These are phyloP conservation scores for Clavispora santaluciae DNA, from an alignment of 805 yeast species.

Conservation along the genomic window DNA sequence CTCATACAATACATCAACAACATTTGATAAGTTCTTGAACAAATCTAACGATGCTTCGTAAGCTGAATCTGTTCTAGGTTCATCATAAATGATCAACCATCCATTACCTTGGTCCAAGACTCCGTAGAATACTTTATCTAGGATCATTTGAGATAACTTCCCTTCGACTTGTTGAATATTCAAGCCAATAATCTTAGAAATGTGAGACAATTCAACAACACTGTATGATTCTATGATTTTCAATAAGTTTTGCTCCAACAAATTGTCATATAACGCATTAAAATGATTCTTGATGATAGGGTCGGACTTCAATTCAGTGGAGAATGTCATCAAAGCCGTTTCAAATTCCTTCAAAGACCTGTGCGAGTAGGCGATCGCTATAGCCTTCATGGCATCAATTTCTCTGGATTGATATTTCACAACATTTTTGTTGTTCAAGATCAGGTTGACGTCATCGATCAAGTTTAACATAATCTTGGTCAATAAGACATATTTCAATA, in stretches of 20 bases:
- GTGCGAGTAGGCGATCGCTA: constrained; percentile 83
- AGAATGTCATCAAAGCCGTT: constrained; percentile 66
- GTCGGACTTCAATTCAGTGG: constrained; percentile 75
- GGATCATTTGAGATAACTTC: constrained; percentile 91
- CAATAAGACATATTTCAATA: constrained; percentile 86
- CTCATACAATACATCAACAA: constrained; percentile 87
- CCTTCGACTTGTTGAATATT: constrained; percentile 88
- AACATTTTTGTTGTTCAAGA: constrained; percentile 65
- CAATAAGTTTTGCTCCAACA: constrained; percentile 87
- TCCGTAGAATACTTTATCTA: constrained; percentile 92
- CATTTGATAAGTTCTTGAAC: constrained; percentile 79
- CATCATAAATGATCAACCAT: constrained; percentile 88
- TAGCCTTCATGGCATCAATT: constrained; percentile 93
- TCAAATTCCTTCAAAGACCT: constrained; percentile 91
- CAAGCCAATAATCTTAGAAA: constrained; percentile 83
- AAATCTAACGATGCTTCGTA: constrained; percentile 85
- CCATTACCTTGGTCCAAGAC: constrained; percentile 98
- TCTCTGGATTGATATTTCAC: constrained; percentile 74
- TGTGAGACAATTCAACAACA: constrained; percentile 88
- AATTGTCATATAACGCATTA: constrained; percentile 85
- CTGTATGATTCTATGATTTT: constrained; percentile 96
- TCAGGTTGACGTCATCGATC: constrained; percentile 77
- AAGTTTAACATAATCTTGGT: constrained; percentile 90
- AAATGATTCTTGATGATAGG: constrained; percentile 87
- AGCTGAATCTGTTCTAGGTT: constrained; percentile 82